These are phyloP conservation scores for Trypanosoma scelopori DNA, from an alignment of 208 protist species.

Conservation along the genomic window DNA sequence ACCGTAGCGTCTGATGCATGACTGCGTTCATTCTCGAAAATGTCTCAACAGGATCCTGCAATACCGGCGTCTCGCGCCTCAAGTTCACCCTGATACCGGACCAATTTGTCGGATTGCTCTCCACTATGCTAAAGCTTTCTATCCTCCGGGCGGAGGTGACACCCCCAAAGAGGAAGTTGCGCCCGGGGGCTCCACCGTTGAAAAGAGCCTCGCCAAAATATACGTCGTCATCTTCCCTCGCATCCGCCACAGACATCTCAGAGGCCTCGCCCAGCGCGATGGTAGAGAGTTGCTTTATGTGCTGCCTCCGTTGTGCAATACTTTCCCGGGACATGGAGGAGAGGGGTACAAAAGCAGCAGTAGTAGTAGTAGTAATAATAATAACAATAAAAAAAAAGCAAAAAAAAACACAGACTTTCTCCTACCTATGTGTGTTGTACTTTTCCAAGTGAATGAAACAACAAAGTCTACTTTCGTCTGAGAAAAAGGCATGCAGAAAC, in stretches of 20 bases:
- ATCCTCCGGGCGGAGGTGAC: constrained; percentile 1
- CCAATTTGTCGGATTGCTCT: constrained; percentile 23
- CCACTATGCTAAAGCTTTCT: constrained; percentile 20
- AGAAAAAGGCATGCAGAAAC: not conserved
- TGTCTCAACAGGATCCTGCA: constrained; percentile 64
- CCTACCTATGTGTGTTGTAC: not conserved
- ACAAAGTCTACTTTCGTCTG: too few relatives aligned
- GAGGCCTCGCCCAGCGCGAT: not conserved
- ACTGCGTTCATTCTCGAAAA: constrained; percentile 74
- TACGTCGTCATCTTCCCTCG: not conserved
- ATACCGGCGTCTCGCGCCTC: constrained; percentile 37
- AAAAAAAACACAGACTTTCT: constrained; percentile 3
- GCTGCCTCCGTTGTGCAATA: not conserved
- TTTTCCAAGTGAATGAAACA: not conserved
- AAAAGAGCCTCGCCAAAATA: constrained; percentile 21
- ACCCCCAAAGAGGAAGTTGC: constrained; percentile 23
- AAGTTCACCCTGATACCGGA: constrained; percentile 18
- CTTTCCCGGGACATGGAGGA: constrained; percentile 1
- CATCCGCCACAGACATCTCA: not conserved
- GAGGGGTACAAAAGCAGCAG: too few relatives aligned
- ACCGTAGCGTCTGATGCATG: constrained; percentile 69
- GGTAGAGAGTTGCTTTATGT: not conserved
- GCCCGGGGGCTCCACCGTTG: constrained; percentile 22
- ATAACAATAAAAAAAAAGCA: too few relatives aligned
- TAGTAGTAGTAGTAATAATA: too few relatives aligned